phyloP scores from a whole-genome alignment of 805 yeast species.

The Teunomyces pallodes region DNA sequence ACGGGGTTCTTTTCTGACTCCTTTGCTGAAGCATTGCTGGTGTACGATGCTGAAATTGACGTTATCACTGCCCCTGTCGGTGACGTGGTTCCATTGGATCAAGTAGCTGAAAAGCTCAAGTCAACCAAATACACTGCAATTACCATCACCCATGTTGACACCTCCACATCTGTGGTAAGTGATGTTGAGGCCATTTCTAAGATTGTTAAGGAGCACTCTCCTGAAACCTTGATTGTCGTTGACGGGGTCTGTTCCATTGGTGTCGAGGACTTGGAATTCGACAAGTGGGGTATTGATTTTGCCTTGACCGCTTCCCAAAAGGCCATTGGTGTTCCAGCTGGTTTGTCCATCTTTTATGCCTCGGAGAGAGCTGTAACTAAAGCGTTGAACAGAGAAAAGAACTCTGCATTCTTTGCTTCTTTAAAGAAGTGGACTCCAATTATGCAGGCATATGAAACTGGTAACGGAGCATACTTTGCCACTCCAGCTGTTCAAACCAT shows the following conservation, averaged over 20 bases:
- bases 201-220: conserved; percentile 62
- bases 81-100: conserved; percentile 55
- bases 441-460: conserved; percentile 81
- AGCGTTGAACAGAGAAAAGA: conserved; percentile 48
- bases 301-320: conserved; percentile 92
- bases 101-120: conserved; percentile 55
- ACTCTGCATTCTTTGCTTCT: conserved; percentile 63
- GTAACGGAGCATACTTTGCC: conserved; percentile 83
- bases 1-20: conserved; percentile 90
- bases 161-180: conserved; percentile 89
- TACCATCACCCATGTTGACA: conserved; percentile 93
- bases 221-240: conserved; percentile 79
- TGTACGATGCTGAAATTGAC: conserved; percentile 76
- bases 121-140: conserved; percentile 58
- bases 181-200: conserved; percentile 63
- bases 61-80: conserved; percentile 74
- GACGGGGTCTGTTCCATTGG: conserved; percentile 96
- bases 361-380: conserved; percentile 70
- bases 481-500: conserved; percentile 92
- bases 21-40: conserved; percentile 70
- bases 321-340: conserved; percentile 94
- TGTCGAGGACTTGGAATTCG: conserved; percentile 82
- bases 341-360: conserved; percentile 74
- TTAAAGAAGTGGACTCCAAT: conserved; percentile 85
- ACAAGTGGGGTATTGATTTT: conserved; percentile 85